Conservation (phyloP, 176 grass and related monocot genomes). For the Avena insularis region DNA sequence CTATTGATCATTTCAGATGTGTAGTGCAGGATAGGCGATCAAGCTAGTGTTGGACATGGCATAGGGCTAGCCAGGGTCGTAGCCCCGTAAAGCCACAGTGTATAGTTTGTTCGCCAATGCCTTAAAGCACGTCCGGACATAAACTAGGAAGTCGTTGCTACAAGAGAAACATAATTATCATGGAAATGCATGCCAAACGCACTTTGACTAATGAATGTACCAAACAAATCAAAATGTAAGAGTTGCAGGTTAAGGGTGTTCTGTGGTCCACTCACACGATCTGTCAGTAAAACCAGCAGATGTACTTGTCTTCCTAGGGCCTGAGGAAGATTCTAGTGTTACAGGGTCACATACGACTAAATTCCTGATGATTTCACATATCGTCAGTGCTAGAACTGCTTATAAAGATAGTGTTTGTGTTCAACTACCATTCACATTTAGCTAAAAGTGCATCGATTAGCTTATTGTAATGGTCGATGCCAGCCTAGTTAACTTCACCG, state of each 20-base stretch:
- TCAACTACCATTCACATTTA: slow-evolving; percentile 50
- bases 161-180: neutral
- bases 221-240: neutral
- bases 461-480: slow-evolving; percentile 27
- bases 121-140: too few relatives aligned
- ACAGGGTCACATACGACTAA: slow-evolving; percentile 84
- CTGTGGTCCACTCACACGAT: slow-evolving; percentile 57
- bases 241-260: neutral
- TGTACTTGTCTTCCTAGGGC: slow-evolving; percentile 76
- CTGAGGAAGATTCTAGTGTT: slow-evolving; percentile 95
- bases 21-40: too few relatives aligned
- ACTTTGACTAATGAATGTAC: neutral
- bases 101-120: slow-evolving; percentile 73
- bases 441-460: slow-evolving; percentile 77
- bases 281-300: slow-evolving; percentile 74
- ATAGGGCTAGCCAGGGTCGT: slow-evolving; percentile 53
- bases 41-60: too few relatives aligned
- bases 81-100: slow-evolving; percentile 85
- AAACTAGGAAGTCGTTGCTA: slow-evolving; percentile 57
- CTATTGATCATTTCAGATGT: too few relatives aligned
- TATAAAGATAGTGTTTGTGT: too few relatives aligned
- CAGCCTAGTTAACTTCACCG: slow-evolving; percentile 48
- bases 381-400: neutral
- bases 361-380: slow-evolving; percentile 60
- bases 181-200: neutral